A percentile compares a stretch with the other conserved stretches of the same genome.
Evolutionary conservation across 257 asterid species (phyloP).

Genomic region (Mentha longifolia): DNA sequence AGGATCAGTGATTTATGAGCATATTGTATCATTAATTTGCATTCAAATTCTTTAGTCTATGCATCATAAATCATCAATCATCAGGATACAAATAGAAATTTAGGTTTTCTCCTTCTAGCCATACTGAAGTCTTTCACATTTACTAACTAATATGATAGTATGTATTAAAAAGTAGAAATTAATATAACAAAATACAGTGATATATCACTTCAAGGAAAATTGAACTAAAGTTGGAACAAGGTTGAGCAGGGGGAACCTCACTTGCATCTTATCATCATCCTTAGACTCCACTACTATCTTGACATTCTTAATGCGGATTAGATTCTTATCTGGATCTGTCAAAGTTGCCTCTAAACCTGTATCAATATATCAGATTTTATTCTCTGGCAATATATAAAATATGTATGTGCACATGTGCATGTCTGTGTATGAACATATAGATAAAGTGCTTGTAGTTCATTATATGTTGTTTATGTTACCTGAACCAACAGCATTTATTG

Average conservation of each 20-base stretch:
- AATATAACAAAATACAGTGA: background rate
- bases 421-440: background rate
- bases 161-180: background rate
- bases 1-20: background rate
- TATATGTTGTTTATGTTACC: constrained; percentile 39
- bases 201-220: constrained; percentile 10
- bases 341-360: constrained; percentile 66
- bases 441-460: constrained; percentile 18
- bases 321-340: constrained; percentile 43
- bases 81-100: background rate
- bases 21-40: background rate
- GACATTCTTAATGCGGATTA: constrained; percentile 45
- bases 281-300: constrained; percentile 60
- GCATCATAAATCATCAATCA: background rate
- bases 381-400: background rate
- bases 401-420: no score
- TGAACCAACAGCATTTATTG: constrained; percentile 54
- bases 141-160: background rate
- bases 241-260: constrained; percentile 46
- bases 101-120: constrained; percentile 13
- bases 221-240: constrained; percentile 2
- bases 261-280: constrained; percentile 67
- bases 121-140: background rate
- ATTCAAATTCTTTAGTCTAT: background rate
- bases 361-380: constrained; percentile 22